phyloP scores from a whole-genome alignment of 2,329 filamentous ascomycete genomes.

The Aspergillus jensenii region DNA sequence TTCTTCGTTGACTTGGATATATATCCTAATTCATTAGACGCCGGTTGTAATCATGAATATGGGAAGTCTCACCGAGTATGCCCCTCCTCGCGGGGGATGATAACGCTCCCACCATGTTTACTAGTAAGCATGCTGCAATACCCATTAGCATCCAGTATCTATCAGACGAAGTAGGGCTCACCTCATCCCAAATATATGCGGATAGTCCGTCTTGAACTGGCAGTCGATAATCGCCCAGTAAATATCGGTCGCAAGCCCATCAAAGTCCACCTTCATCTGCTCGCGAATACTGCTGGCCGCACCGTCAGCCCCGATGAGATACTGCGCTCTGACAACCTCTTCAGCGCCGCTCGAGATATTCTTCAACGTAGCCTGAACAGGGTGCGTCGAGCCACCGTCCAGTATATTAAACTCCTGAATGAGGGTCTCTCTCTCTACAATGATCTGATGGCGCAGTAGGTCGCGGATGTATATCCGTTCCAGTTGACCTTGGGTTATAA shows the following conservation, averaged over 20 bases:
- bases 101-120: background rate
- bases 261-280: constrained; percentile 2
- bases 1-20: constrained; percentile 1
- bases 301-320: constrained; percentile 5
- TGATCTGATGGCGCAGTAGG: constrained; percentile 29
- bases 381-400: background rate
- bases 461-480: constrained; percentile 40
- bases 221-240: constrained; percentile 11
- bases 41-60: background rate
- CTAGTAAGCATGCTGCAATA: background rate
- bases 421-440: constrained; percentile 20
- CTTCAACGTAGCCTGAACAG: background rate
- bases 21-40: background rate
- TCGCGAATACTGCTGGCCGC: constrained; percentile 5
- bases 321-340: background rate
- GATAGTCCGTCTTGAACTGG: constrained; percentile 6
- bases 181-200: constrained; percentile 4
- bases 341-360: background rate
- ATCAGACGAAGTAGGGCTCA: background rate
- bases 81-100: constrained; percentile 5
- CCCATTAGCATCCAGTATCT: background rate
- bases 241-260: constrained; percentile 5
- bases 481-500: constrained; percentile 39
- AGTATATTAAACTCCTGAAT: background rate
- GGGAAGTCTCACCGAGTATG: background rate